Conservation (phyloP, 2,329 filamentous ascomycete species). For the Ophiostoma perfectum region DNA sequence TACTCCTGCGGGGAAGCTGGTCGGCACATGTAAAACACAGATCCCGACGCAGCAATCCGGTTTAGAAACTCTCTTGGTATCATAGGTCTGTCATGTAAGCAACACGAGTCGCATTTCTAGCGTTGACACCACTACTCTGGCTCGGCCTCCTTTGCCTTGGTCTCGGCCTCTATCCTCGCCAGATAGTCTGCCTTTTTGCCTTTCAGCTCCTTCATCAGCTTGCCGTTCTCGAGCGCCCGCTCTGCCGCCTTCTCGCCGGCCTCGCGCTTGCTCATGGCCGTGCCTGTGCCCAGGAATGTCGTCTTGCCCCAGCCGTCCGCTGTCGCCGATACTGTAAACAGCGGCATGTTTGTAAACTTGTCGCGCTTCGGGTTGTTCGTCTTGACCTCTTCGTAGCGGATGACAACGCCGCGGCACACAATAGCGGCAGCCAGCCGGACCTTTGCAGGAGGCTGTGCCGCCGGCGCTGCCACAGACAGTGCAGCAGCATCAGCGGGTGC, state of each 20-base stretch:
- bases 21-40: background rate
- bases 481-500: background rate
- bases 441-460: conserved; percentile 40
- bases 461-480: background rate
- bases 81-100: no score
- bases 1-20: background rate
- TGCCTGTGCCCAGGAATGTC: conserved; percentile 57
- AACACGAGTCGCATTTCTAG: no score
- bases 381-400: conserved; percentile 57
- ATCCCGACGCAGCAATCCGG: background rate
- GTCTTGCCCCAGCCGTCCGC: conserved; percentile 65
- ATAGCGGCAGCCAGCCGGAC: conserved; percentile 48
- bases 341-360: conserved; percentile 47
- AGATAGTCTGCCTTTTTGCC: conserved; percentile 45
- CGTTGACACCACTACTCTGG: background rate
- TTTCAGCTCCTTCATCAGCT: conserved; percentile 49
- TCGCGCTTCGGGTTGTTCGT: conserved; percentile 44
- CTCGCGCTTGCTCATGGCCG: conserved; percentile 61
- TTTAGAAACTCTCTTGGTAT: no score
- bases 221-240: conserved; percentile 60
- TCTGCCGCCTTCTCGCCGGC: conserved; percentile 63
- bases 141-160: background rate
- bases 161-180: conserved; percentile 30
- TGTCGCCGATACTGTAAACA: conserved; percentile 60
- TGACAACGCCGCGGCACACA: conserved; percentile 50